Base-by-base conservation (phyloP, 2,329 filamentous ascomycete genomes). In the Coccinonectria pachysandricola region DNA sequence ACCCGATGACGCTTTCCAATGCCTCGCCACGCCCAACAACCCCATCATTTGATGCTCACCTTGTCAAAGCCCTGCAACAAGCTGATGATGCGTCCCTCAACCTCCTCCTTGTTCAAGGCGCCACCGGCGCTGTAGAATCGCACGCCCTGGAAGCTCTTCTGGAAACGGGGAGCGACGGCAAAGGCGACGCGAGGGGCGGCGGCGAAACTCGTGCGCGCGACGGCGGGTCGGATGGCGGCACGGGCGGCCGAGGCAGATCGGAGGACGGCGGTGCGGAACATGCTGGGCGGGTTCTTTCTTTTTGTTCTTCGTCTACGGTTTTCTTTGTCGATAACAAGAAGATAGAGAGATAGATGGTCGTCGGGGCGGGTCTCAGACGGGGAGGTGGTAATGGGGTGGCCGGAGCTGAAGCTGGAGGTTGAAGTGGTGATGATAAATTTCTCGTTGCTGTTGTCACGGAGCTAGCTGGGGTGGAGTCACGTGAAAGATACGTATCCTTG, bases 21-120 rank as follows among this genome's bases (percentile, higher is more conserved):
- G n/a, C n/a, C n/a, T n/a, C n/a, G n/a, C n/a, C n/a, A n/a, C n/a
- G n/a, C n/a, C n/a, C n/a, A n/a, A n/a, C n/a, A n/a, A n/a, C n/a
- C n/a, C n/a, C n/a, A n/a, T n/a, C n/a, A n/a, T n/a, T n/a, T n/a
- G n/a, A n/a, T n/a, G n/a, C 52, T 41, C 39, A 60, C 57, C 81
- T 98, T 98, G 68, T 98, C 91, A 57, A 96, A 98, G 59, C 87
- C 88, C 65, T 86, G 80, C 60, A 98, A 62, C 50, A 98, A 68
- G 60, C 85, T 82, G 58, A 93, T 71, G 69, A 96, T 95, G 55
- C 88, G 76, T 35, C 83, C 84, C 65, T 92, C 79, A 32, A 94
- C 82, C 65, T 94, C 85, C 31, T 77, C 68, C 68, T 86, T 79
- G 49, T 74, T 69, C 41, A 96, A 73, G 43, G 79, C 77, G 39